These are phyloP conservation scores for Alternaria solani DNA, from an alignment of 2,329 filamentous ascomycete genomes.

Conservation along the genomic window DNA sequence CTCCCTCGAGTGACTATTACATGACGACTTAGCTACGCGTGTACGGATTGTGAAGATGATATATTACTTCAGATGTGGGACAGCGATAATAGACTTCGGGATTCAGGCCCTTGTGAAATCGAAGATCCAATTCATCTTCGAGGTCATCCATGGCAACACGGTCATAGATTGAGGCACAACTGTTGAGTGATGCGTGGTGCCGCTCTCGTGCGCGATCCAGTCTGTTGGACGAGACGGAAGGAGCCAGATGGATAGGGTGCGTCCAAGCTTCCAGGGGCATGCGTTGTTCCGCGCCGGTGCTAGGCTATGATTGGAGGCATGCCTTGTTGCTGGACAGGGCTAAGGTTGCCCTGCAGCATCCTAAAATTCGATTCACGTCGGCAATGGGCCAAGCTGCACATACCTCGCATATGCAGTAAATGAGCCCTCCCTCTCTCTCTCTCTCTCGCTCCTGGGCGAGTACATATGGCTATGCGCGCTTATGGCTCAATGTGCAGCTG, in stretches of 20 bases:
- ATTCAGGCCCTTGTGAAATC: conserved; percentile 37
- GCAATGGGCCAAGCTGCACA: conserved; percentile 6
- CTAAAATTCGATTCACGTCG: conserved; percentile 6
- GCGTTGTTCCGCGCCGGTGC: conserved; percentile 1
- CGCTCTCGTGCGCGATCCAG: conserved; percentile 9
- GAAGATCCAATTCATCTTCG: conserved; percentile 44
- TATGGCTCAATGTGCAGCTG: neutral
- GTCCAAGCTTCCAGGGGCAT: conserved; percentile 3
- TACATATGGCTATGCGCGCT: neutral
- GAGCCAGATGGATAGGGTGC: neutral
- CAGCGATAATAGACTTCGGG: conserved; percentile 47
- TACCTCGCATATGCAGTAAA: neutral
- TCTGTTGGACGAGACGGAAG: conserved; percentile 5
- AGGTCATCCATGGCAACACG: conserved; percentile 37
- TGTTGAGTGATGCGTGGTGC: conserved; percentile 10
- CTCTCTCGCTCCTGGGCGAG: neutral
- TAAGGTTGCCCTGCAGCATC: conserved; percentile 12
- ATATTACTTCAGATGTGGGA: conserved; percentile 36
- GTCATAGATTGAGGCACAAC: neutral
- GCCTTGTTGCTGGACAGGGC: neutral
- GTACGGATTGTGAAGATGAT: conserved; percentile 10
- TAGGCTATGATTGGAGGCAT: conserved; percentile 2
- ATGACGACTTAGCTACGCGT: conserved; percentile 24
- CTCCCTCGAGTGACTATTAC: conserved; percentile 38
- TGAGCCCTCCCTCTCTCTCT: neutral